phyloP scores from a whole-genome alignment of 768 basidiomycete species.

The Termitomyces sp. region DNA sequence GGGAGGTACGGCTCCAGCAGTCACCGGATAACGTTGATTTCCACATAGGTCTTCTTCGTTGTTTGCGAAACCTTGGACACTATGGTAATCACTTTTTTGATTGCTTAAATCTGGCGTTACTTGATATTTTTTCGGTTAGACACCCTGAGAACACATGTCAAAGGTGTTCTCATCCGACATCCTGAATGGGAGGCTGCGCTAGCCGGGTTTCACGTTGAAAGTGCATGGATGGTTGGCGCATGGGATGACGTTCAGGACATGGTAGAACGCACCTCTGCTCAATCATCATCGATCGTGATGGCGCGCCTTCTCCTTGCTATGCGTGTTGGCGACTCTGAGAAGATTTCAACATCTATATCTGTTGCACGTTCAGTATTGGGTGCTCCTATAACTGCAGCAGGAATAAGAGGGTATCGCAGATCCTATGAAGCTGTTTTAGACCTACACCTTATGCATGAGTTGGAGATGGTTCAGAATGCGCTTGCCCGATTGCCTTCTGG shows the following conservation, averaged over 20 bases:
- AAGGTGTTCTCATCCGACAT: slow-evolving; percentile 81
- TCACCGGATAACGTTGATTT: slow-evolving; percentile 85
- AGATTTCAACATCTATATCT: slow-evolving; percentile 48
- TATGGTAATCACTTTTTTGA: slow-evolving; percentile 61
- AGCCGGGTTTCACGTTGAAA: slow-evolving; percentile 85
- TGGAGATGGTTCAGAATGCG: slow-evolving; percentile 61
- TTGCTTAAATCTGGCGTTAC: not conserved
- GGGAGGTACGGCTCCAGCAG: slow-evolving; percentile 93
- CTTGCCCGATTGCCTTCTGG: slow-evolving; percentile 34
- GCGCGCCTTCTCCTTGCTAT: slow-evolving; percentile 81
- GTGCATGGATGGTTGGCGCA: slow-evolving; percentile 94
- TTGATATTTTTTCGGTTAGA: slow-evolving; percentile 46
- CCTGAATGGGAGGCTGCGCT: slow-evolving; percentile 79
- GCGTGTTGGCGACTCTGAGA: slow-evolving; percentile 46
- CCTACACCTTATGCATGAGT: slow-evolving; percentile 83
- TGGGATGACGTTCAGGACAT: slow-evolving; percentile 79
- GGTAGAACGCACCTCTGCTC: slow-evolving; percentile 43
- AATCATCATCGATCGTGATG: slow-evolving; percentile 64
- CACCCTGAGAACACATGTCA: slow-evolving; percentile 90
- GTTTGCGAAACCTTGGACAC: slow-evolving; percentile 91
- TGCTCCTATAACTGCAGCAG: slow-evolving; percentile 76
- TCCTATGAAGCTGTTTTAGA: slow-evolving; percentile 85
- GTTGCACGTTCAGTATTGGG: slow-evolving; percentile 75
- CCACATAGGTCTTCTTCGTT: slow-evolving; percentile 87
- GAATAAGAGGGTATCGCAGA: slow-evolving; percentile 75